Conservation (phyloP, 345 rosid species). For the Eutrema yunnanense region DNA sequence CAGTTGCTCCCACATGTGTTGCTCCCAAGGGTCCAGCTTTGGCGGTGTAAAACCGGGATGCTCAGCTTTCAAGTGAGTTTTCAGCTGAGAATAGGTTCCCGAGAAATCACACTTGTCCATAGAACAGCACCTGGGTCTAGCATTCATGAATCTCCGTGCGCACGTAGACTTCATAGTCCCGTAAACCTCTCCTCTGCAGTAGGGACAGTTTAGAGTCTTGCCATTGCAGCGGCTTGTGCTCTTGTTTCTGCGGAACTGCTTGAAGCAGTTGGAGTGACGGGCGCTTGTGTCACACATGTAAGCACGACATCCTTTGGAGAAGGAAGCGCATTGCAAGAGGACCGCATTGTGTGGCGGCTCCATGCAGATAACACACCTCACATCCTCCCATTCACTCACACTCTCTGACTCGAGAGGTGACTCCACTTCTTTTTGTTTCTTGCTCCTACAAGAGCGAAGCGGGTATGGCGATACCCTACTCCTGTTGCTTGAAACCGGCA, state of each 20-base stretch:
- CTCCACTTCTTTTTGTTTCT: slow-evolving; percentile 27
- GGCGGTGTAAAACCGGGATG: slow-evolving; percentile 43
- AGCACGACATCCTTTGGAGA: slow-evolving; percentile 54
- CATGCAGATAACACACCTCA: slow-evolving; percentile 63
- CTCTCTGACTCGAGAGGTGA: slow-evolving; percentile 29
- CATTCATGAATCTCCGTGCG: slow-evolving; percentile 53
- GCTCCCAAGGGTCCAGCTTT: slow-evolving; percentile 41
- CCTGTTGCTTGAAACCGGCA: slow-evolving; percentile 26
- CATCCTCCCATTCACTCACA: slow-evolving; percentile 58
- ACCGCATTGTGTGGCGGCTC: slow-evolving; percentile 78
- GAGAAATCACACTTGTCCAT: slow-evolving; percentile 40
- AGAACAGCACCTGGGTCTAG: slow-evolving; percentile 47
- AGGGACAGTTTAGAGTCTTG: slow-evolving; percentile 43
- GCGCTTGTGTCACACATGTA: slow-evolving; percentile 68
- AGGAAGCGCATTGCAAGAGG: slow-evolving; percentile 54
- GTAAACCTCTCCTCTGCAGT: slow-evolving; percentile 50
- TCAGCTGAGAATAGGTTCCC: slow-evolving; percentile 51
- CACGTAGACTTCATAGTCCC: slow-evolving; percentile 42
- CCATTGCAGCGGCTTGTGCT: slow-evolving; percentile 11
- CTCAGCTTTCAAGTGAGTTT: slow-evolving; percentile 49
- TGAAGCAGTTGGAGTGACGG: slow-evolving; percentile 68
- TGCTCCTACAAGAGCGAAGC: slow-evolving; percentile 30
- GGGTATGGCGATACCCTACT: slow-evolving; percentile 50
- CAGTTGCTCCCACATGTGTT: slow-evolving; percentile 39
- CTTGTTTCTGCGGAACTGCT: slow-evolving; percentile 38